These are phyloP conservation scores for Coniochaeta hoffmannii DNA, from an alignment of 2,329 filamentous ascomycete genomes.

Conservation along the genomic window DNA sequence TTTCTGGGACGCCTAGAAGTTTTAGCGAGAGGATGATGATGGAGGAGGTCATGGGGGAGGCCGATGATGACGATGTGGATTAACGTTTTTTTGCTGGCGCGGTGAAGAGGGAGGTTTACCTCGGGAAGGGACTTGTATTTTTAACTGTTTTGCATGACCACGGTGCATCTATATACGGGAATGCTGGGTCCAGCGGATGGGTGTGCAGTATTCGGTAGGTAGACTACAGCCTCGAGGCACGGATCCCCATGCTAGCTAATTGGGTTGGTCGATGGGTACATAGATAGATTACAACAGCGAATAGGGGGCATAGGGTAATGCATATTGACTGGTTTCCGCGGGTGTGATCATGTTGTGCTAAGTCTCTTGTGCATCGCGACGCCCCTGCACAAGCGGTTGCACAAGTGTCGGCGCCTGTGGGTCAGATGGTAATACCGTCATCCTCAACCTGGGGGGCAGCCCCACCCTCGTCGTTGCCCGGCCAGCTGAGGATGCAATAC, in stretches of 20 bases:
- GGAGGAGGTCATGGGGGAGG: constrained; percentile 10
- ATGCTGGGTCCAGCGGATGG: not conserved
- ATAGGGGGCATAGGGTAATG: not conserved
- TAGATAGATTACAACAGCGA: not conserved
- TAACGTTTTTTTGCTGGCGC: not conserved
- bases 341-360: not conserved
- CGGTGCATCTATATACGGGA: not conserved
- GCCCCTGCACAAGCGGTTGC: no score
- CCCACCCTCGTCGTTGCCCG: not conserved
- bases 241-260: not conserved
- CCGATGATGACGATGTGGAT: not conserved
- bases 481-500: not conserved
- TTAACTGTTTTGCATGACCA: not conserved
- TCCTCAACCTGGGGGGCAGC: not conserved
- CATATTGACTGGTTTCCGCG: not conserved
- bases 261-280: not conserved
- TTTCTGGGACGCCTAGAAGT: constrained; percentile 17
- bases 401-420: not conserved
- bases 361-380: not conserved
- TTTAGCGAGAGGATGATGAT: constrained; percentile 24
- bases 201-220: not conserved
- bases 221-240: not conserved
- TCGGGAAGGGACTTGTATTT: not conserved
- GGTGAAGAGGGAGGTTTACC: not conserved
- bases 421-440: not conserved